These are phyloP conservation scores for Pestalotiopsis fici DNA, from an alignment of 2,329 filamentous ascomycete genomes.

Conservation along the genomic window DNA sequence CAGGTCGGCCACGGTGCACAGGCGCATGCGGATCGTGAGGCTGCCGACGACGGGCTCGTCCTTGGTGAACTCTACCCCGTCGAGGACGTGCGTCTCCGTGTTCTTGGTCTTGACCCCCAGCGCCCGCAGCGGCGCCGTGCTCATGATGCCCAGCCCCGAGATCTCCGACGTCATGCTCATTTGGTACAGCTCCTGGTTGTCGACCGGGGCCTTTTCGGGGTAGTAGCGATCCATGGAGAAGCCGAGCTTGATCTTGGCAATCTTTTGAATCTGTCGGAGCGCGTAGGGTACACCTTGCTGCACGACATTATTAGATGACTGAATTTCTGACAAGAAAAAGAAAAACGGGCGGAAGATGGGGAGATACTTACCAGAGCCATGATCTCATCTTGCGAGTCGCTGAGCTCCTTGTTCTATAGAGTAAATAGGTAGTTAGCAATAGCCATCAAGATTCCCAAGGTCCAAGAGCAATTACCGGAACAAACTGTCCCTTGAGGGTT, in stretches of 20 bases:
- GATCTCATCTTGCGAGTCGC: background rate
- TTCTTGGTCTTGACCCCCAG: background rate
- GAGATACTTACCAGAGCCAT: background rate
- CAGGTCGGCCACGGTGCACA: background rate
- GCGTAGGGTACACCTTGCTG: background rate
- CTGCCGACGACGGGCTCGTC: background rate
- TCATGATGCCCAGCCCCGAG: background rate
- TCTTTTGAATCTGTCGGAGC: background rate
- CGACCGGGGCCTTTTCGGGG: background rate
- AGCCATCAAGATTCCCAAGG: background rate
- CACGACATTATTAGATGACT: no score
- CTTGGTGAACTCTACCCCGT: background rate
- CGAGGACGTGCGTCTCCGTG: background rate
- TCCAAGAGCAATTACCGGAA: background rate
- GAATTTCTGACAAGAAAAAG: background rate
- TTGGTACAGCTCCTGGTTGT: background rate
- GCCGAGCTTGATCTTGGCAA: background rate
- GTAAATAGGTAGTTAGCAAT: background rate
- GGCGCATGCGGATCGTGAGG: background rate
- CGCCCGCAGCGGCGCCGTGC: background rate
- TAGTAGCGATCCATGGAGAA: background rate
- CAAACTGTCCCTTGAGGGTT: background rate
- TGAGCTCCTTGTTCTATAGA: background rate
- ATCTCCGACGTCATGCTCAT: background rate
- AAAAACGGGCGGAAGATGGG: background rate